Evolutionary conservation across 371 early-diverging fungal species (phyloP).

Genomic region (Mortierella sp.): DNA sequence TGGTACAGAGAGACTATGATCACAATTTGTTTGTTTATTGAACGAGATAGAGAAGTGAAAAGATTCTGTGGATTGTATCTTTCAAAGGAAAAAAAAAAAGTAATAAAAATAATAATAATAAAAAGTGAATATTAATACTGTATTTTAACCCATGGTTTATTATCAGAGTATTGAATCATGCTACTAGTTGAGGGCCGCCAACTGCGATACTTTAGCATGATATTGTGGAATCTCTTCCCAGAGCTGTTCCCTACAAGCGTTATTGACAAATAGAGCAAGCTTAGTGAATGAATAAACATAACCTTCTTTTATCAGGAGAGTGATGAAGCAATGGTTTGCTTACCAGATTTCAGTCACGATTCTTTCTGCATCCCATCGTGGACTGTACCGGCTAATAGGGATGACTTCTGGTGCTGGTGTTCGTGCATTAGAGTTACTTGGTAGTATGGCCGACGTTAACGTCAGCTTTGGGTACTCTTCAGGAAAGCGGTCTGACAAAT

Average conservation of each 20-base stretch:
- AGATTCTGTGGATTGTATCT: too few species aligned
- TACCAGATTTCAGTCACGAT: slow-evolving; percentile 45
- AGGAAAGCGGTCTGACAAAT: slow-evolving; percentile 37
- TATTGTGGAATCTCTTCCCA: slow-evolving; percentile 47
- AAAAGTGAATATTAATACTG: too few species aligned
- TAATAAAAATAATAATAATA: too few species aligned
- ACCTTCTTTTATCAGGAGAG: not conserved
- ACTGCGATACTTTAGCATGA: slow-evolving; percentile 13
- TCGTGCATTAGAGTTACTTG: slow-evolving; percentile 3
- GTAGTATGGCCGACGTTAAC: slow-evolving; percentile 20
- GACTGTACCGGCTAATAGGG: slow-evolving; percentile 35
- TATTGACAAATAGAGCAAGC: not conserved
- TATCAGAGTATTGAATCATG: too few species aligned
- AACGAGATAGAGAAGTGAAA: too few species aligned
- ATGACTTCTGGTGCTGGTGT: slow-evolving; percentile 31
- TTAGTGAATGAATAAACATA: not conserved
- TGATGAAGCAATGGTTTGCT: not conserved
- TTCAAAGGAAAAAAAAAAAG: too few species aligned
- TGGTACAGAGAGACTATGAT: not conserved
- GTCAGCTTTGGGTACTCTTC: slow-evolving; percentile 46
- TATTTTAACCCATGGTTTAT: too few species aligned
- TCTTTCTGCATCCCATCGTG: slow-evolving; percentile 44
- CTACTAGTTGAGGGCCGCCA: not conserved
- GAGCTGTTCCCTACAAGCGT: slow-evolving; percentile 36
- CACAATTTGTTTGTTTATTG: too few species aligned